A percentile compares a stretch with the other conserved stretches of the same genome.
phyloP scores from a whole-genome alignment of 1,139 yeast species.

The Yamadazyma blattariae region DNA sequence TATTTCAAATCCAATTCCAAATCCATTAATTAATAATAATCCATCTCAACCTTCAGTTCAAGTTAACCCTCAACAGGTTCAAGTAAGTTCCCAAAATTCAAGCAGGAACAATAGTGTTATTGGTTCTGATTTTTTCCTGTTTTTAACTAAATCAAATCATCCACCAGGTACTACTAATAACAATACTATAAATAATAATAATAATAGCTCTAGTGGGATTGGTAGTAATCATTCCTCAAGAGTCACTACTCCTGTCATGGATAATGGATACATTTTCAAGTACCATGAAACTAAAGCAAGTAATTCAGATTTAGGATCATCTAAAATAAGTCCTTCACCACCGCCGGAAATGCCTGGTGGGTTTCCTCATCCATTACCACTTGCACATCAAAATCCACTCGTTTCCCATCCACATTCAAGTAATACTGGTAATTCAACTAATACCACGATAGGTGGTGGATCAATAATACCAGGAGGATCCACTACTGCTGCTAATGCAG shows the following conservation, averaged over 20 bases:
- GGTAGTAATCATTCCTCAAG: constrained; percentile 12
- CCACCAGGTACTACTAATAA: not conserved
- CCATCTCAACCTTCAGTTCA: constrained; percentile 2
- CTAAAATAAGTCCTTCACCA: constrained; percentile 14
- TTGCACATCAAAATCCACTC: not conserved
- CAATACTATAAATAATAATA: no score
- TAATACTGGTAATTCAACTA: no score
- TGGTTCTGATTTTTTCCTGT: constrained; percentile 12
- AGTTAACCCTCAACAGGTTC: constrained; percentile 4
- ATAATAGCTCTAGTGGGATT: no score
- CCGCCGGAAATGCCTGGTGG: constrained; percentile 8
- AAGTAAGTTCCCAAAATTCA: constrained; percentile 6
- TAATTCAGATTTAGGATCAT: no score
- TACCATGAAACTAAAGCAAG: constrained; percentile 8
- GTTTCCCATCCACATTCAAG: no score
- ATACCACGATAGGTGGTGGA: no score
- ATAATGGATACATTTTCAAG: constrained; percentile 8
- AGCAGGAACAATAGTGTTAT: constrained; percentile 15
- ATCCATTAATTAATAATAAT: not conserved
- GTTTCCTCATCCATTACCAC: constrained; percentile 1
- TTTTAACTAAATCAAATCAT: constrained; percentile 9
- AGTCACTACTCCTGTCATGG: constrained; percentile 13
- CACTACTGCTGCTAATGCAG: no score
- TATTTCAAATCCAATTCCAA: not conserved
- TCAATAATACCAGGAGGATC: no score